phyloP scores from a whole-genome alignment of 2,329 filamentous ascomycete genomes.

The Dactylellina parvicollis region DNA sequence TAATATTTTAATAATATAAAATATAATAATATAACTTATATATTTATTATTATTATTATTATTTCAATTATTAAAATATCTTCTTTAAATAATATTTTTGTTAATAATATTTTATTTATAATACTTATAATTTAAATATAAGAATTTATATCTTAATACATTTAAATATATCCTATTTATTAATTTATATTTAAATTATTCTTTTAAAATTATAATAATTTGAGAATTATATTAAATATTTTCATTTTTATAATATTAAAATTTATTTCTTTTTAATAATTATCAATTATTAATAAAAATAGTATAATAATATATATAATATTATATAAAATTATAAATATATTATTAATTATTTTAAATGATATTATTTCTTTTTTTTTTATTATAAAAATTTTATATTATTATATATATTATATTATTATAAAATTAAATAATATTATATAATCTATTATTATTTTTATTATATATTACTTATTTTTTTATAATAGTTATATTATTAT shows the following conservation, averaged over 20 bases:
- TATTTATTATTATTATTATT: conserved; percentile 23
- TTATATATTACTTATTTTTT: no score
- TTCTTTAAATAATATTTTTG: conserved; percentile 8
- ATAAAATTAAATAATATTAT: conserved; percentile 1
- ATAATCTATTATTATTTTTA: conserved; percentile 4
- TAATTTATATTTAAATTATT: no score
- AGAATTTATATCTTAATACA: conserved; percentile 1
- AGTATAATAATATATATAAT: conserved; percentile 14
- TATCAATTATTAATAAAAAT: conserved; percentile 11
- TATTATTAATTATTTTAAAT: no score
- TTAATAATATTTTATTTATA: conserved; percentile 4
- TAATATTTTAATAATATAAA: no score
- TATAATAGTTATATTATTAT: no score
- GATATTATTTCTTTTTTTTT: conserved; percentile 9
- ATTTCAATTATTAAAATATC: conserved; percentile 2
- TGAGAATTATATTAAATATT: no score
- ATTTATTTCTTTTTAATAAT: no score
- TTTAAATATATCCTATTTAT: no score
- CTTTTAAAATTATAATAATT: no score
- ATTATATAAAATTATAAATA: conserved; percentile 18
- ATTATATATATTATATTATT: background rate
- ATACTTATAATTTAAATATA: conserved; percentile 20
- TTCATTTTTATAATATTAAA: no score
- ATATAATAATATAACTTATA: no score
- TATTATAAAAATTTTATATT: conserved; percentile 21